phyloP scores from a whole-genome alignment of 2,329 filamentous ascomycete species.

The Chaetomiaceae sp. region DNA sequence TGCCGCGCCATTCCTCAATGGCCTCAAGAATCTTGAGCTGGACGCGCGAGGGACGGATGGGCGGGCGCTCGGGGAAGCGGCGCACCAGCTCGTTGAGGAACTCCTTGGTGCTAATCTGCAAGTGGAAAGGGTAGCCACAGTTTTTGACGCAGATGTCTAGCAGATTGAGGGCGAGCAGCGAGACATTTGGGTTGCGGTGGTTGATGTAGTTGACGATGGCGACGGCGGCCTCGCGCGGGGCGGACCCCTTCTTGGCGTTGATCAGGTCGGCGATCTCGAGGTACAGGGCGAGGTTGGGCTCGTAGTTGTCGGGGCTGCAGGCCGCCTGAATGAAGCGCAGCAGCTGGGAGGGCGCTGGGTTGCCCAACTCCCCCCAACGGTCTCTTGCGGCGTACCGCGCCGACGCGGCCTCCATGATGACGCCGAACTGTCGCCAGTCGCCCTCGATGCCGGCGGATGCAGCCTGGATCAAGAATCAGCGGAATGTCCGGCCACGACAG shows the following conservation, averaged over 20 bases:
- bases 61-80: slow-evolving; percentile 89
- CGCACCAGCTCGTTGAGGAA: slow-evolving; percentile 97
- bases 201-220: slow-evolving; percentile 93
- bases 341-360: slow-evolving; percentile 75
- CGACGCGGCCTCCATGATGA: slow-evolving; percentile 84
- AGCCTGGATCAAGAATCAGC: no score
- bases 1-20: slow-evolving; percentile 97
- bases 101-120: slow-evolving; percentile 97
- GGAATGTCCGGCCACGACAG: no score
- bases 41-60: slow-evolving; percentile 76
- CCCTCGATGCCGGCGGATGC: no score
- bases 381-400: slow-evolving; percentile 92
- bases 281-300: slow-evolving; percentile 92
- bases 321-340: slow-evolving; percentile 95
- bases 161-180: slow-evolving; percentile 80
- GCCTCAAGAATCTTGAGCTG: slow-evolving; percentile 90
- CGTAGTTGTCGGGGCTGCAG: slow-evolving; percentile 95
- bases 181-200: slow-evolving; percentile 92
- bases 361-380: slow-evolving; percentile 78
- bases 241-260: slow-evolving; percentile 94
- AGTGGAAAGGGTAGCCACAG: slow-evolving; percentile 97
- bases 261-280: slow-evolving; percentile 95
- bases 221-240: slow-evolving; percentile 89
- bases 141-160: slow-evolving; percentile 99
- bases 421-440: slow-evolving; percentile 1